Conservation (phyloP, 495 filamentous ascomycete species). For the Sordaria brevicollis region DNA sequence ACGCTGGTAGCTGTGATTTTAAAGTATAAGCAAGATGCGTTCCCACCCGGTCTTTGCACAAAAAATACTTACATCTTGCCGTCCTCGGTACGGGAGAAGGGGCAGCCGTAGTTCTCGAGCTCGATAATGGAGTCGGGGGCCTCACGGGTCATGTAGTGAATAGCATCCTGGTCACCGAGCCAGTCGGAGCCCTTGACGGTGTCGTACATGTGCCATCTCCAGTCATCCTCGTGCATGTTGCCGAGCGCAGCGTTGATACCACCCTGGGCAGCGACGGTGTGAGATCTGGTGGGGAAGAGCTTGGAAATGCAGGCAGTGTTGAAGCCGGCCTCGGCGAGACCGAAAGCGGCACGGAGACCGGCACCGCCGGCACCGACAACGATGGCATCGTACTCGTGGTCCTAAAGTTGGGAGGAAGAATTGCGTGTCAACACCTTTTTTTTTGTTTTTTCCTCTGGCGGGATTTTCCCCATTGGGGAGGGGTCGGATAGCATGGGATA, state of each 20-base stretch:
- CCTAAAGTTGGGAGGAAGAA: conserved; percentile 18
- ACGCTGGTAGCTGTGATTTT: conserved; percentile 61
- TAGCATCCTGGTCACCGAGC: conserved; percentile 97
- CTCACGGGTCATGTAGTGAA: conserved; percentile 98
- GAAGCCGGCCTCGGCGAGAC: conserved; percentile 93
- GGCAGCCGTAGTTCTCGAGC: conserved; percentile 94
- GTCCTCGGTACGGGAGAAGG: conserved; percentile 94
- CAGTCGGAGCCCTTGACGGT: conserved; percentile 98
- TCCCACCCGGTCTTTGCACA: not conserved
- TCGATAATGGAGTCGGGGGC: conserved; percentile 87
- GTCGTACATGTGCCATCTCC: conserved; percentile 99
- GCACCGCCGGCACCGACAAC: conserved; percentile 92
- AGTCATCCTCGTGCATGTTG: conserved; percentile 84
- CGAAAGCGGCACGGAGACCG: conserved; percentile 90
- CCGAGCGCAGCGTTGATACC: conserved; percentile 95
- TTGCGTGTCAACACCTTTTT: conserved; percentile 18
- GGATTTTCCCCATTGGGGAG: not conserved
- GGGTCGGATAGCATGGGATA: conserved; percentile 13
- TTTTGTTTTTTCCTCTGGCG: conserved; percentile 1
- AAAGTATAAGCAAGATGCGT: conserved; percentile 4
- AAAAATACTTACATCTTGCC: conserved; percentile 62
- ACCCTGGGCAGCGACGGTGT: conserved; percentile 91
- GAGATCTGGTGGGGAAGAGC: conserved; percentile 89
- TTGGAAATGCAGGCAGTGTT: conserved; percentile 98
- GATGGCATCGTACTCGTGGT: conserved; percentile 64